Conservation (phyloP, 2,329 filamentous ascomycete genomes). For the Colletotrichum noveboracense region DNA sequence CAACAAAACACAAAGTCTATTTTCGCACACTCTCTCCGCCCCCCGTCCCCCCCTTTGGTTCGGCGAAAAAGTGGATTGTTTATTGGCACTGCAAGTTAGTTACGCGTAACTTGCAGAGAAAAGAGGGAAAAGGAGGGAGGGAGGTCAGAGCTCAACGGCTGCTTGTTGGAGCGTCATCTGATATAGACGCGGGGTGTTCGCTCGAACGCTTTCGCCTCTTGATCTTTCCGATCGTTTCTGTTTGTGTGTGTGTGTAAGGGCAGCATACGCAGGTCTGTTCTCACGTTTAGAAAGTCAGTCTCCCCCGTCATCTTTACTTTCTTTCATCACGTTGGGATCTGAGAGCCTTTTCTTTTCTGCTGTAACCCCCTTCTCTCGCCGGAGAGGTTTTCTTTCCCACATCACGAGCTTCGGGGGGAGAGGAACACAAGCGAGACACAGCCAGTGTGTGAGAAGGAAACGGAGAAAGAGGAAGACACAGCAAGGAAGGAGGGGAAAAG, state of each 20-base stretch:
- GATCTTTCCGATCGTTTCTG: not conserved
- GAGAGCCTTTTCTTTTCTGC: not conserved
- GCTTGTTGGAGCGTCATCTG: slow-evolving; percentile 12
- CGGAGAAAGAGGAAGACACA: not conserved
- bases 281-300: not conserved
- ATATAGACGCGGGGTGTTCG: slow-evolving; percentile 6
- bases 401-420: not conserved
- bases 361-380: not conserved
- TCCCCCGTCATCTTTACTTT: not conserved
- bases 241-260: not conserved
- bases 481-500: not conserved
- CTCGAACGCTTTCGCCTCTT: not conserved
- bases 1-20: slow-evolving; percentile 12
- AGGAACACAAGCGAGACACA: not conserved
- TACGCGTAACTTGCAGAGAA: not conserved
- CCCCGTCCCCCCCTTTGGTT: not conserved
- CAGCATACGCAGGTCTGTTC: not conserved
- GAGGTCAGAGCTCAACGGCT: slow-evolving; percentile 2
- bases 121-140: not conserved
- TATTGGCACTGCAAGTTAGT: not conserved
- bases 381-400: not conserved
- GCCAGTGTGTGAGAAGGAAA: not conserved
- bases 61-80: not conserved
- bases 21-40: not conserved
- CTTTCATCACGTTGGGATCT: not conserved